Evolutionary conservation across 768 basidiomycete genomes (phyloP), one percentile per base, ranked within the genome.

Genomic region (Xanthoconium stramineum): DNA sequence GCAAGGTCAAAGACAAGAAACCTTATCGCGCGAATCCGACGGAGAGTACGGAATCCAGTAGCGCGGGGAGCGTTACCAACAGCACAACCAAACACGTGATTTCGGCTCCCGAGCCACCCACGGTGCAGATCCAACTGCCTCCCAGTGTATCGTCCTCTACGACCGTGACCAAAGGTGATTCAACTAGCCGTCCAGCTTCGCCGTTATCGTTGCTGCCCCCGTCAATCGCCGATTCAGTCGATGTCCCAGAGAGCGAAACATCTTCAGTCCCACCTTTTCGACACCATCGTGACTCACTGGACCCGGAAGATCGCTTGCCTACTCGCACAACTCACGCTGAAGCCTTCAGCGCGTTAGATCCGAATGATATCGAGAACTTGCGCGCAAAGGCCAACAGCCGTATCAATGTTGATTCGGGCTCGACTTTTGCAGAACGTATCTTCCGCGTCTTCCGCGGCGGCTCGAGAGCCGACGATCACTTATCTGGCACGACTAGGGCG

Each of bases 321-420:
- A 61, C 74, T 19, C 80, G 82, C 29, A 85, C 84, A 9, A 81
- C 85, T 19, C 83, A 87, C 62, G 77, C 78, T 29, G 85, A 87
- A 68, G 78, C 82, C 3, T 87, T 84, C 58, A 79, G 80, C 5
- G 77, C 83, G 7, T 72, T 86, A 45, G 82, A 85, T 59, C 77
- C 83, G 0, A 79, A 75, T 47, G 74, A 73, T 28, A 77, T 84
- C 57, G 81, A 83, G 61, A 73, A 74, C 53, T 65, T 76, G 47
- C 73, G 76, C 13, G 50, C 59, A 58, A 75, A 47, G 72, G 66
- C 39, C 61, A 70, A 46, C 61, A 69, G 28, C 55, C 72, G 59
- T 52, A 30, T 39, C 53, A 69, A 49, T 53, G 20, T 44, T 49
- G 69, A 60, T 24, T 59, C 68, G 1, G 32, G 61, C 30, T 61